Base-by-base conservation (phyloP, 23 red algal species). In the Chondrus crispus region DNA sequence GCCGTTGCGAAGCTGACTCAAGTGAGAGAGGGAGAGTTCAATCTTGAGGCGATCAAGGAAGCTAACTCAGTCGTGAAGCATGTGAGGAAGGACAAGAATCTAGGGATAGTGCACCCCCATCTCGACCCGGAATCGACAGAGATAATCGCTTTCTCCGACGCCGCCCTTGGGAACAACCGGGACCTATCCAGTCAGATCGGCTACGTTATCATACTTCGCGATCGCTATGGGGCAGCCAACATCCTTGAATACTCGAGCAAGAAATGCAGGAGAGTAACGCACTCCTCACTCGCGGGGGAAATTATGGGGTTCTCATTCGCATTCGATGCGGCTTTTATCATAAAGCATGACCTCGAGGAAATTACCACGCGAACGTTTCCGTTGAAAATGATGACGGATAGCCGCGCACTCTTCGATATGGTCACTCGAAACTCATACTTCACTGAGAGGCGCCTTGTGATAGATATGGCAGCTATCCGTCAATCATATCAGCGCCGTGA, bases 381-480 rank as follows among this genome's bases (percentile, higher is more conserved):
- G 55, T 24, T 90, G 43, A 80, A 46, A 0, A 45, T 90, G 41
- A 39, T 55, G 19, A 90, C 86, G 3, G 71, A 90, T 46, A 57
- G 71, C 9, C 19, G 55, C 26, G 14, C 18, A 30, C 14, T 90
- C 19, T 90, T 60, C n/a, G 41, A 60, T 14, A 39, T 35, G 10
- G 37, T 90, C 4, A 90, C 71, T 3, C 29, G 60, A 4, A 55
- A 37, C 20, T 20, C 70, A 10, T 36, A 13, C n/a, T 80, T 71
- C 4, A 54, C 64, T n/a, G 86, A 80, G 32, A 90, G 13, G 50
- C 24, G 86, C 26, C 71, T 58, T 6, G 55, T 58, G 86, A 80
- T 90, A 13, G 36, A 90, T 10, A 20, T 80, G 26, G 26, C 26
- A 13, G 60, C 60, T 12, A 32, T 32, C 35, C 60, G 7, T 66